phyloP scores from a whole-genome alignment of 306 rosid species.

The Parietaria judaica region DNA sequence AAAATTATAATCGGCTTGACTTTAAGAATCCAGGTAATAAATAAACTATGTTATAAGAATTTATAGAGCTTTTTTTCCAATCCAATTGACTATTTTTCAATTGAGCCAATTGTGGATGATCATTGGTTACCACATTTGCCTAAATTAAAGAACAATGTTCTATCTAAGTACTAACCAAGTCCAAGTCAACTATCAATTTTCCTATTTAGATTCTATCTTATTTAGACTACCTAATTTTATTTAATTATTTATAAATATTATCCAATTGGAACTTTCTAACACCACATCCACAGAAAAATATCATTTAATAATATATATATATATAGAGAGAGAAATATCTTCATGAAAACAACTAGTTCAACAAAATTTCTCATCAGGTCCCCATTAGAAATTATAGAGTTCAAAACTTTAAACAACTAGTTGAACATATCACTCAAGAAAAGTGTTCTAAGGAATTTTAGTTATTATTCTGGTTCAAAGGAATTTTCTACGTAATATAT shows the following conservation, averaged over 20 bases:
- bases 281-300: background rate
- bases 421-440: too few relatives aligned
- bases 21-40: too few relatives aligned
- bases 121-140: slow-evolving; percentile 9
- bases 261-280: background rate
- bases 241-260: background rate
- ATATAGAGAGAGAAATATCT: background rate
- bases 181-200: slow-evolving; percentile 24
- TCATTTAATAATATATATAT: background rate
- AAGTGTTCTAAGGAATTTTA: too few relatives aligned
- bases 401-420: too few relatives aligned
- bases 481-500: too few relatives aligned
- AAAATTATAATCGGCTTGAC: too few relatives aligned
- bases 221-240: background rate
- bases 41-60: too few relatives aligned
- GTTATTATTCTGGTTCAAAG: too few relatives aligned
- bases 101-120: slow-evolving; percentile 3
- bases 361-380: background rate
- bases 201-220: slow-evolving; percentile 12
- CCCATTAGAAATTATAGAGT: background rate
- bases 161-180: background rate
- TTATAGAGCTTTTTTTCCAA: background rate
- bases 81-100: too few relatives aligned
- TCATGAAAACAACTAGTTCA: background rate
- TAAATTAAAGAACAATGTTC: too few relatives aligned